phyloP scores from a whole-genome alignment of 768 basidiomycete species.

The Trichaptum fuscoviolaceum region DNA sequence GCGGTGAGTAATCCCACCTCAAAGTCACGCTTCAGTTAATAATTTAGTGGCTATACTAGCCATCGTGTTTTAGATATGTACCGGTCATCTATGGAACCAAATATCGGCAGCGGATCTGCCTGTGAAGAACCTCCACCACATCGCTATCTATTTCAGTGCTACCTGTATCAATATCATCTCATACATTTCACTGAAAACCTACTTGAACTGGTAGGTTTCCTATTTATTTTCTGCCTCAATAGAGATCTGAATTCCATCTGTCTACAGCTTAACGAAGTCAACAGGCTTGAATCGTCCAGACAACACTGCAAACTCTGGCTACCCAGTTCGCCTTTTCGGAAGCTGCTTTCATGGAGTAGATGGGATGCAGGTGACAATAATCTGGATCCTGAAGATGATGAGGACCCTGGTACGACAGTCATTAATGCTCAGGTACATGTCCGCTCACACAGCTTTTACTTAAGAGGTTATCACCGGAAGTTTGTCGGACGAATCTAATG shows the following conservation, averaged over 20 bases:
- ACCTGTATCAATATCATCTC: constrained; percentile 59
- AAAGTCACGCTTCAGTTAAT: background rate
- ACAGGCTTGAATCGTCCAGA: constrained; percentile 47
- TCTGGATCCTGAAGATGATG: constrained; percentile 51
- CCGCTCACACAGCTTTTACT: background rate
- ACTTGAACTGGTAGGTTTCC: constrained; percentile 30
- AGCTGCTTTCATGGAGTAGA: constrained; percentile 36
- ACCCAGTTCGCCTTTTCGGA: constrained; percentile 33
- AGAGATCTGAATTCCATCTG: constrained; percentile 24
- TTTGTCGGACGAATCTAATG: constrained; percentile 33
- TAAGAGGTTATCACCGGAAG: constrained; percentile 58
- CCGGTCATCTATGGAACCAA: background rate
- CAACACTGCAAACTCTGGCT: constrained; percentile 48
- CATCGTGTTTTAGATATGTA: background rate
- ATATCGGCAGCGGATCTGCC: background rate
- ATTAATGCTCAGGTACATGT: background rate
- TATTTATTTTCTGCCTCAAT: background rate
- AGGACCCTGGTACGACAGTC: constrained; percentile 48
- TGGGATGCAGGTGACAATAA: constrained; percentile 40
- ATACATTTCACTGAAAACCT: constrained; percentile 32
- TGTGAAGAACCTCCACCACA: constrained; percentile 49
- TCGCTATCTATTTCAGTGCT: constrained; percentile 68
- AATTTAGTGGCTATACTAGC: background rate
- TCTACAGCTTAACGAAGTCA: constrained; percentile 50
- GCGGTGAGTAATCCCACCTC: constrained; percentile 33